phyloP scores from a whole-genome alignment of 306 rosid species.

The Oemleria cerasiformis region DNA sequence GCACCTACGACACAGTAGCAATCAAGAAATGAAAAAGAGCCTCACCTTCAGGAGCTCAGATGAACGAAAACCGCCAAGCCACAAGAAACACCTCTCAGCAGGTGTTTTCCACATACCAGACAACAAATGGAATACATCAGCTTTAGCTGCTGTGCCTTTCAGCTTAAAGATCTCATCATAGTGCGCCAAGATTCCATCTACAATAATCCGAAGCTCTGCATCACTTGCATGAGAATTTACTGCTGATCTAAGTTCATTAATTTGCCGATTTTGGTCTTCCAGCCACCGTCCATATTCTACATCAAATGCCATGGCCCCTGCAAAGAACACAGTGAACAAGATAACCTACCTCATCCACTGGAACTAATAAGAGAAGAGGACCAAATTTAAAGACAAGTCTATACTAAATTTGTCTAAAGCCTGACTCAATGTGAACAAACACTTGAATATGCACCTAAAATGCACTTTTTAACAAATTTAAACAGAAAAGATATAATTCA shows the following conservation, averaged over 20 bases:
- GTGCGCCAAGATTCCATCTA: conserved; percentile 74
- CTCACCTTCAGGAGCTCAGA: conserved; percentile 93
- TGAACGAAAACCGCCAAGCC: conserved; percentile 98
- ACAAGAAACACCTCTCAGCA: conserved; percentile 90
- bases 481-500: background rate
- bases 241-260: conserved; percentile 89
- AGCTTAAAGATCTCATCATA: conserved; percentile 85
- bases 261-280: conserved; percentile 88
- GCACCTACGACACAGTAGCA: background rate
- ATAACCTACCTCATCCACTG: conserved; percentile 20
- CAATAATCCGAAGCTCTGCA: conserved; percentile 89
- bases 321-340: conserved; percentile 27
- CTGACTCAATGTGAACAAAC: conserved; percentile 10
- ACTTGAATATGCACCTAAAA: background rate
- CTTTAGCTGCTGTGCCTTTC: conserved; percentile 81
- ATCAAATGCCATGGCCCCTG: conserved; percentile 95
- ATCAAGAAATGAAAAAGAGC: conserved; percentile 1
- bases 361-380: conserved; percentile 16
- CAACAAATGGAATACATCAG: conserved; percentile 93
- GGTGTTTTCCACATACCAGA: conserved; percentile 99
- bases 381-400: conserved; percentile 5
- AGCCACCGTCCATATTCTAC: conserved; percentile 91
- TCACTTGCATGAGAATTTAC: conserved; percentile 96
- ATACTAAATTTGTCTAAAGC: background rate
- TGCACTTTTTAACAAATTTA: background rate